Conservation (phyloP, 2,329 filamentous ascomycete genomes). For the Aspergillus tubingensis region DNA sequence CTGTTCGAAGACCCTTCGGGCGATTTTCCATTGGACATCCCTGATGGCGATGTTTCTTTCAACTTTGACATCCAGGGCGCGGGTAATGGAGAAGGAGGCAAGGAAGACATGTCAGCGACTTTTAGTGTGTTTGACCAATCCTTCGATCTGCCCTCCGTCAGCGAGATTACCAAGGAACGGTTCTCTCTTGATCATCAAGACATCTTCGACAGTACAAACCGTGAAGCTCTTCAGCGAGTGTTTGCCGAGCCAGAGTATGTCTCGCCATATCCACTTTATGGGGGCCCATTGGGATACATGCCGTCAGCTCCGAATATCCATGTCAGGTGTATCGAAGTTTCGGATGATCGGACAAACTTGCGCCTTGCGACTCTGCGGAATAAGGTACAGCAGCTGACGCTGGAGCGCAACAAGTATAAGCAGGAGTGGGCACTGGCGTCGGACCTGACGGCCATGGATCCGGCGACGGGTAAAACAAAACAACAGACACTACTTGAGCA, state of each 20-base stretch:
- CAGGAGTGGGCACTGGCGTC: constrained; percentile 27
- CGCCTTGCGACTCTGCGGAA: constrained; percentile 26
- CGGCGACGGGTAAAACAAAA: constrained; percentile 30
- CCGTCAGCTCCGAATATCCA: constrained; percentile 34
- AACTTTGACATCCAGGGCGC: background rate
- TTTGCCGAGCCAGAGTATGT: constrained; percentile 25
- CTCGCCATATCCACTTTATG: constrained; percentile 35
- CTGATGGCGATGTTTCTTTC: constrained; percentile 2
- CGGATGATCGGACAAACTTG: constrained; percentile 23
- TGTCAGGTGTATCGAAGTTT: constrained; percentile 29
- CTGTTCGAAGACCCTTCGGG: constrained; percentile 22
- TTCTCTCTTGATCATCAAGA: constrained; percentile 26
- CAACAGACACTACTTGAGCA: constrained; percentile 23
- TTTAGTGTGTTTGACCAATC: background rate
- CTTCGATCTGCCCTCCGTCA: constrained; percentile 11
- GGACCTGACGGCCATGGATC: constrained; percentile 21
- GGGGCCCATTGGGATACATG: constrained; percentile 30
- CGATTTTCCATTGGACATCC: constrained; percentile 9
- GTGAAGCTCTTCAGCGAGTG: constrained; percentile 27
- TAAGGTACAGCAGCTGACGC: constrained; percentile 26
- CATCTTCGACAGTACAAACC: constrained; percentile 23
- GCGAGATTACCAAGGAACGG: constrained; percentile 24
- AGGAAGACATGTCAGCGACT: background rate
- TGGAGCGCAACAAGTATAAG: constrained; percentile 33
- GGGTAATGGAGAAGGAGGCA: background rate